Evolutionary conservation across 2,329 filamentous ascomycete species (phyloP).

Genomic region (Ascochyta clinopodiicola): DNA sequence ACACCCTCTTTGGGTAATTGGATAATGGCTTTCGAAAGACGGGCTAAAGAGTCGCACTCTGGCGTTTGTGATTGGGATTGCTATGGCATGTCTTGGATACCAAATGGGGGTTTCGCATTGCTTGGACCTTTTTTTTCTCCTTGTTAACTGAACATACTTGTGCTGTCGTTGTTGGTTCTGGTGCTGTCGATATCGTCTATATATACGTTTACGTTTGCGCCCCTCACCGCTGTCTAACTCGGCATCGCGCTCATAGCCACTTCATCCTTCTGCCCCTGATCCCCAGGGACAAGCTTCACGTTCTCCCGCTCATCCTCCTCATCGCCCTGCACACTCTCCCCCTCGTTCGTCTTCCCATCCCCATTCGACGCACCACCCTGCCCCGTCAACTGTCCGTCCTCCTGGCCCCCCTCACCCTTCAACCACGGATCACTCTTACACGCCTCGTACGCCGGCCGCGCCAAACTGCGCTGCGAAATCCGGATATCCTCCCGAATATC

Average conservation of each 20-base stretch:
- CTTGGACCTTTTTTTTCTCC: background rate
- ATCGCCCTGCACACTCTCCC: background rate
- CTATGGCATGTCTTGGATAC: slow-evolving; percentile 10
- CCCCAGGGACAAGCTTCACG: slow-evolving; percentile 8
- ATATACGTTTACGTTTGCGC: background rate
- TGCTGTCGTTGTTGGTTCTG: too few species aligned
- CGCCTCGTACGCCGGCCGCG: slow-evolving; percentile 64
- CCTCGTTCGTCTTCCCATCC: background rate
- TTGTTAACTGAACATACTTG: background rate
- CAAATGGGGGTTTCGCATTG: background rate
- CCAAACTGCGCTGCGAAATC: slow-evolving; percentile 77
- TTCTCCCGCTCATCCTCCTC: slow-evolving; percentile 6
- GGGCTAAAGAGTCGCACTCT: background rate
- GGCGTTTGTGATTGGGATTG: background rate
- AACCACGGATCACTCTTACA: slow-evolving; percentile 59
- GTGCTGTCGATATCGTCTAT: background rate
- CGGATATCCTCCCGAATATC: slow-evolving; percentile 91
- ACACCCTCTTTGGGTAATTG: slow-evolving; percentile 6
- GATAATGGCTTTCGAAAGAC: background rate
- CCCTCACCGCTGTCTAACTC: slow-evolving; percentile 4
- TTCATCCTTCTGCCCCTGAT: slow-evolving; percentile 17
- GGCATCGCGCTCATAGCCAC: slow-evolving; percentile 21
- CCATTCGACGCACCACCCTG: slow-evolving; percentile 14
- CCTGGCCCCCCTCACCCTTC: slow-evolving; percentile 22
- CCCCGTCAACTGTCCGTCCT: slow-evolving; percentile 16